Conservation (phyloP, 352 stramenopile genomes). For the Phytophthora constricta region DNA sequence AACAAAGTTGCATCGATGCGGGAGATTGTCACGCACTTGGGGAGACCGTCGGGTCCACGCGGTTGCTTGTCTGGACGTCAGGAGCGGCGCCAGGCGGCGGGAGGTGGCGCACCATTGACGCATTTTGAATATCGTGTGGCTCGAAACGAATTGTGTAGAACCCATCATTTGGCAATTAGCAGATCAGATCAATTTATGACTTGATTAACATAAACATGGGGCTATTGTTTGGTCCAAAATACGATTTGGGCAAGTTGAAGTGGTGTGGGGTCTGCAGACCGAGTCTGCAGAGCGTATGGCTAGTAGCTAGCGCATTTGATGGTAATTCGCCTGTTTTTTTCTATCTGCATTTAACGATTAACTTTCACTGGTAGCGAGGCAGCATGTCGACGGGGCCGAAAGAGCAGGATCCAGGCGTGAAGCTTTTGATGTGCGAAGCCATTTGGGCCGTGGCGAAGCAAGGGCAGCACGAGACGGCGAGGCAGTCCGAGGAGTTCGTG, state of each 20-base stretch:
- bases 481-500: constrained; percentile 40
- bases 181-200: too few relatives aligned
- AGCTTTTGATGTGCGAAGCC: constrained; percentile 67
- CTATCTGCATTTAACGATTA: too few relatives aligned
- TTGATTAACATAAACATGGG: too few relatives aligned
- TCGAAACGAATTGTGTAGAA: neutral
- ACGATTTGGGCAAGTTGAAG: neutral
- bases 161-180: neutral
- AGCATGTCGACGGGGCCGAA: constrained; percentile 60
- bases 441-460: constrained; percentile 72
- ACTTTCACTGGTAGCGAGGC: constrained; percentile 41
- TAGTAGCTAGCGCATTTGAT: too few relatives aligned
- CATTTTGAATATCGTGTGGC: constrained; percentile 23
- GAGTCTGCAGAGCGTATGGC: too few relatives aligned
- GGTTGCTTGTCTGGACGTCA: neutral
- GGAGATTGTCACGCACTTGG: constrained; percentile 6
- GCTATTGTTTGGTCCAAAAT: neutral
- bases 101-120: constrained; percentile 14
- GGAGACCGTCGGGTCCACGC: neutral
- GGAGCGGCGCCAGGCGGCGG: constrained; percentile 11
- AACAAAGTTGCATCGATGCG: constrained; percentile 28
- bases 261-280: too few relatives aligned
- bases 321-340: neutral
- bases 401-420: constrained; percentile 53
- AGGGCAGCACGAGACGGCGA: constrained; percentile 44